Conservation (phyloP, 441 rosid genomes). For the Croton laevigatus region DNA sequence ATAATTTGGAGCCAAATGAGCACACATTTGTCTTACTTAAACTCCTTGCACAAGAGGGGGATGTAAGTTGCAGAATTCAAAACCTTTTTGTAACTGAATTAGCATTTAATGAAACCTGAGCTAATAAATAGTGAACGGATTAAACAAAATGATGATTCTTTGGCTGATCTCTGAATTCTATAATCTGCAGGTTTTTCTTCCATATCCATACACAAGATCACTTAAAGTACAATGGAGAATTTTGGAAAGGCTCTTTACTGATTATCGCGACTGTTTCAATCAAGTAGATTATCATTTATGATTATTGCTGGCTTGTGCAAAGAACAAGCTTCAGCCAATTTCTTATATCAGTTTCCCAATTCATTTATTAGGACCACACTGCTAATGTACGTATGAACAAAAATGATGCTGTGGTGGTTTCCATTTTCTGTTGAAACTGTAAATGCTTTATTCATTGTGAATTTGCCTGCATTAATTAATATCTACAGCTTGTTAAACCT, state of each 20-base stretch:
- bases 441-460: no score
- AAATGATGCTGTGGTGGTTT: not conserved
- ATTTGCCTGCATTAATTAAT: no score
- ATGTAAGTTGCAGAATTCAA: constrained; percentile 42
- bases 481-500: no score
- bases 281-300: constrained; percentile 50
- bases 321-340: constrained; percentile 73
- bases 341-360: constrained; percentile 25
- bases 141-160: not conserved
- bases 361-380: constrained; percentile 11
- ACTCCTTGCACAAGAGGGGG: constrained; percentile 67
- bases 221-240: constrained; percentile 72
- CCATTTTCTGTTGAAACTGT: not conserved
- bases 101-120: not conserved
- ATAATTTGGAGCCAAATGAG: constrained; percentile 71
- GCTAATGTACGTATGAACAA: not conserved
- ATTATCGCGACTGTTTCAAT: constrained; percentile 73
- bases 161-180: not conserved
- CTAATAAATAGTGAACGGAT: not conserved
- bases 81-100: not conserved
- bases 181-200: constrained; percentile 64
- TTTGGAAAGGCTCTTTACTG: constrained; percentile 78
- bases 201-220: constrained; percentile 74
- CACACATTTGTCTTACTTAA: constrained; percentile 67
- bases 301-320: constrained; percentile 55